Conservation (phyloP, 179 eudicot species). For the Actinidia polygama region DNA sequence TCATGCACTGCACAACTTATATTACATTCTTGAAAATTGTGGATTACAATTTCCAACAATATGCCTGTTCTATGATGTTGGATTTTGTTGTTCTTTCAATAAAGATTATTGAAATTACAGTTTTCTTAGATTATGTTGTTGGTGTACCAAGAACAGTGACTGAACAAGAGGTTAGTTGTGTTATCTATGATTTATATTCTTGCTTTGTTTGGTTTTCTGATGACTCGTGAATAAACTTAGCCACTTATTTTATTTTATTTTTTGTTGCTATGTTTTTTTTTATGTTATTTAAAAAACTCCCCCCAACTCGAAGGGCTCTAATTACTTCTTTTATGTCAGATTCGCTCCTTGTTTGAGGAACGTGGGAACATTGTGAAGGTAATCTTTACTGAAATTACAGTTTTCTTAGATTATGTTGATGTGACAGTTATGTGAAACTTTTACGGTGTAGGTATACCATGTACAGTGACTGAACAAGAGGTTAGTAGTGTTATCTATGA, state of each 20-base stretch:
- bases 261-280: neutral
- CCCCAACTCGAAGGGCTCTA: neutral
- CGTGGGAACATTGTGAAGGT: constrained; percentile 68
- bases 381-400: constrained; percentile 11
- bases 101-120: constrained; percentile 8
- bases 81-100: neutral
- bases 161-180: constrained; percentile 63
- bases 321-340: constrained; percentile 36
- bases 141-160: constrained; percentile 64
- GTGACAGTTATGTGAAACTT: no score
- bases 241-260: neutral
- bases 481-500: constrained; percentile 36
- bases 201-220: neutral
- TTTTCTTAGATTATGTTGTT: constrained; percentile 51
- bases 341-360: constrained; percentile 61
- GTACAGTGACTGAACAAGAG: constrained; percentile 61
- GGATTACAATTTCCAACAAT: no score
- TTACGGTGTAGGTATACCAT: constrained; percentile 70
- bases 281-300: neutral
- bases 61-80: neutral
- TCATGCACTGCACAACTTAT: no score
- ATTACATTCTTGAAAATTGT: no score
- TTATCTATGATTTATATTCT: neutral
- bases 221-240: neutral
- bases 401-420: constrained; percentile 51